Base-by-base conservation (phyloP, 2,329 filamentous ascomycete genomes). In the Rachicladosporium sp. region DNA sequence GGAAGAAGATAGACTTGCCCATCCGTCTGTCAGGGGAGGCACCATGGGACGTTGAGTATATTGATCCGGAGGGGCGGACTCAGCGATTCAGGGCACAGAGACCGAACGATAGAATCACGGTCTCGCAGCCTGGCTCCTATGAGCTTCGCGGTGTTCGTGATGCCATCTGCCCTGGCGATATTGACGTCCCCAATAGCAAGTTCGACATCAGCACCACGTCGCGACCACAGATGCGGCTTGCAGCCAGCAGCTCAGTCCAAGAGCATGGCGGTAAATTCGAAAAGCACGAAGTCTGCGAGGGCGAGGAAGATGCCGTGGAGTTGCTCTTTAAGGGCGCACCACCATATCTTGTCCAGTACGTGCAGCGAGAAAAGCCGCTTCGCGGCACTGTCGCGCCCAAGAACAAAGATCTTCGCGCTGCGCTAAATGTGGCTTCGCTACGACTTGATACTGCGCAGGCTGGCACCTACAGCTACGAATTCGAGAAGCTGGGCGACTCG, bases 221-320 rank as follows among this genome's bases (percentile, higher is more conserved):
- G 29, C 76, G 88, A 35, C 93, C 91, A 1, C 69, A 76, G 46
- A 70, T 93, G 32, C 46, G 50, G 6, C 72, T 71, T 10, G 58
- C 91, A 34, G 68, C 78, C 4, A 73, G 81, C 43, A 75, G 74
- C 11, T 68, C 76, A 3, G 73, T 78, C 35, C 69, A 84, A 35
- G 66, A 66, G 8, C 61, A 54, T 10, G 54, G 70, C 29, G 66
- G 68, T 10, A 69, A 70, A 29, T 82, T 80, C 55, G 58, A 78
- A 50, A 93, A 93, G 61, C 73, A 78, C 32, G 80, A 88, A 44
- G 80, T 98, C 23, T 98, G 91, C 55, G 88, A 98, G 64, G 89
- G 89, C 23, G 89, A 96, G 45, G 82, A 94, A 53, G 89, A 95
- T 58, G 78, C 79, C 3, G 78, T 95, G 40, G 87, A 95, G 53